Evolutionary conservation across 148 eudicot species (phyloP), one percentile per base, ranked within the genome.

Genomic region (Spergularia marina): DNA sequence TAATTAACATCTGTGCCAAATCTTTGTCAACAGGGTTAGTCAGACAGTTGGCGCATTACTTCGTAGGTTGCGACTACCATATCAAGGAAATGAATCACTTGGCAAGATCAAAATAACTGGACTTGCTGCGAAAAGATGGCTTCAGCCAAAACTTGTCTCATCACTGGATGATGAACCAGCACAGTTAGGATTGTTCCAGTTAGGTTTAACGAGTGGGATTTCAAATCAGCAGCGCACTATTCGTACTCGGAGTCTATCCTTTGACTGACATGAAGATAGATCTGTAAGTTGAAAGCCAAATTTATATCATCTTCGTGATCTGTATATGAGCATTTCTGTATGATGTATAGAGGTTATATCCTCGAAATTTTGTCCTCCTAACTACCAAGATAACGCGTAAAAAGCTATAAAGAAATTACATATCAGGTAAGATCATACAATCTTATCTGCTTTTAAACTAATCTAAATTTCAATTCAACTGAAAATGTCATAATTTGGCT

Each of bases 51-150:
- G 96, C 78, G 92, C 96, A 51, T 78, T 90, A 76, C 80, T 95
- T 77, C 86, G 99, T 76, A 88, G 99, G 72, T 76, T 92, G 77
- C 84, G 89, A 51, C 86, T 95, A 20, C 59, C 88, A 69, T 95
- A 92, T 80, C 87, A 78, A 71, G 99, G 96, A 36, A 85, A 85
- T 53, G 99, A 88, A 77, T 95, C 99, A 44, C 84, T 73, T 63
- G 99, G 99, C 59, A 95, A 95, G 80, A 88, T 95, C 75, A 88
- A 88, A 71, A 84, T 95, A 68, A 85, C 72, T 65, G 98, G 97
- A 47, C 83, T 88, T 66, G 82, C 82, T 47, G 78, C 89, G 61
- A 95, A 80, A 78, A 90, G 72, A 79, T 95, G 99, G 99, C 78
- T 95, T 73, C 89, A 84, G 77, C 99, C 96, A 9, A 92, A 86